Conservation (phyloP, 169 alveolate species). For the Plasmodium falciparum region DNA sequence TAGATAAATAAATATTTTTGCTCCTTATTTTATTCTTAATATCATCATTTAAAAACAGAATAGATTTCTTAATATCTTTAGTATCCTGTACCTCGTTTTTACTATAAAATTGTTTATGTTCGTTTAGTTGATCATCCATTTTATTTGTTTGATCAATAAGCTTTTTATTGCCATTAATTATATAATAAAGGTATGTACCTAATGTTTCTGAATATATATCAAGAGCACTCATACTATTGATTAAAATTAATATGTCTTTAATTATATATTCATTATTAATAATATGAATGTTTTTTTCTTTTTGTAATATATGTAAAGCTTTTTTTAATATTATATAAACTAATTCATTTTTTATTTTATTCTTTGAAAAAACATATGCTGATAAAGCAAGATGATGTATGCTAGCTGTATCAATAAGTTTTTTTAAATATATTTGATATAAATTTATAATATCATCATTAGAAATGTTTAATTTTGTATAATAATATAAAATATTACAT, state of each 20-base stretch:
- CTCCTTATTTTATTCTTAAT: slow-evolving; percentile 1
- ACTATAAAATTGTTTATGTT: too few relatives aligned
- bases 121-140: not conserved
- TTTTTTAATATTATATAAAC: slow-evolving; percentile 17
- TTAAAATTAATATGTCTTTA: slow-evolving; percentile 35
- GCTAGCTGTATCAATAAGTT: slow-evolving; percentile 19
- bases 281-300: not conserved
- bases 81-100: too few relatives aligned
- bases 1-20: slow-evolving; percentile 25
- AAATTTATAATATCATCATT: slow-evolving; percentile 37
- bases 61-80: not conserved
- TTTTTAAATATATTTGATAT: slow-evolving; percentile 57
- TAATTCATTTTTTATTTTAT: slow-evolving; percentile 23
- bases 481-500: slow-evolving; percentile 51
- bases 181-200: not conserved
- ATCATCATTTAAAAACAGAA: slow-evolving; percentile 3
- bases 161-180: slow-evolving; percentile 14
- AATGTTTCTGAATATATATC: slow-evolving; percentile 35
- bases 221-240: slow-evolving; percentile 57
- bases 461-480: slow-evolving; percentile 21
- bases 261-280: not conserved
- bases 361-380: slow-evolving; percentile 33
- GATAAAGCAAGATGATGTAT: slow-evolving; percentile 47
- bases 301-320: slow-evolving; percentile 23
- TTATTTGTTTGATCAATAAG: not conserved